Conservation (phyloP, 306 rosid species). For the Cicer bijugum region DNA sequence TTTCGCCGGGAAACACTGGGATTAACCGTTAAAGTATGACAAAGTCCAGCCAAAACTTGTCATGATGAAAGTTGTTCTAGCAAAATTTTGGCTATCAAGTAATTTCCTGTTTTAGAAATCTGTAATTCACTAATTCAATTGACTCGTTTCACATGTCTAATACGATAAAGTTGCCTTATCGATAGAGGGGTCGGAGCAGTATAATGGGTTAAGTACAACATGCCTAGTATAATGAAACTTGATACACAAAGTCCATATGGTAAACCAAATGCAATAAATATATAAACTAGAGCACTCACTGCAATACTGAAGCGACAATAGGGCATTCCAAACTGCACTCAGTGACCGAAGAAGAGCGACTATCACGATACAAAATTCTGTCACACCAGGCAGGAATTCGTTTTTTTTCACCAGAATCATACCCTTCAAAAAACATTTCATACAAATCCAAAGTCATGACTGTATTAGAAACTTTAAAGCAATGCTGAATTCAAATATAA, state of each 20-base stretch:
- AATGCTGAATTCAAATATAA: conserved; percentile 33
- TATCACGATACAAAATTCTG: conserved; percentile 91
- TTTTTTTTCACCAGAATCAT: conserved; percentile 99
- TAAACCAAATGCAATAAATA: conserved; percentile 32
- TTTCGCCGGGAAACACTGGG: no score
- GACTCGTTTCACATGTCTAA: conserved; percentile 24
- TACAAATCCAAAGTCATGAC: conserved; percentile 40
- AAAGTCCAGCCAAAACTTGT: background rate
- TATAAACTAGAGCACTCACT: conserved; percentile 57
- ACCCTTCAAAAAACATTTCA: conserved; percentile 58
- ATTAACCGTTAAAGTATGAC: background rate
- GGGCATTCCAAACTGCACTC: conserved; percentile 87
- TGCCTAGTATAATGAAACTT: conserved; percentile 28
- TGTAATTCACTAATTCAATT: background rate
- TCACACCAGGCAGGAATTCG: conserved; percentile 99
- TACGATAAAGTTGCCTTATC: conserved; percentile 17
- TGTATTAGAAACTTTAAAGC: conserved; percentile 39
- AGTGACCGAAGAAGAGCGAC: conserved; percentile 61
- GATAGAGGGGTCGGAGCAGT: conserved; percentile 25
- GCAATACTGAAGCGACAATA: conserved; percentile 67
- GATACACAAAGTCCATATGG: conserved; percentile 7
- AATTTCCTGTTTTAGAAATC: conserved; percentile 29
- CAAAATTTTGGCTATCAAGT: background rate
- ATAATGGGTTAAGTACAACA: conserved; percentile 21
- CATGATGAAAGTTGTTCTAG: background rate